Evolutionary conservation across 306 rosid species (phyloP).

Genomic region (Citrullus amarus): DNA sequence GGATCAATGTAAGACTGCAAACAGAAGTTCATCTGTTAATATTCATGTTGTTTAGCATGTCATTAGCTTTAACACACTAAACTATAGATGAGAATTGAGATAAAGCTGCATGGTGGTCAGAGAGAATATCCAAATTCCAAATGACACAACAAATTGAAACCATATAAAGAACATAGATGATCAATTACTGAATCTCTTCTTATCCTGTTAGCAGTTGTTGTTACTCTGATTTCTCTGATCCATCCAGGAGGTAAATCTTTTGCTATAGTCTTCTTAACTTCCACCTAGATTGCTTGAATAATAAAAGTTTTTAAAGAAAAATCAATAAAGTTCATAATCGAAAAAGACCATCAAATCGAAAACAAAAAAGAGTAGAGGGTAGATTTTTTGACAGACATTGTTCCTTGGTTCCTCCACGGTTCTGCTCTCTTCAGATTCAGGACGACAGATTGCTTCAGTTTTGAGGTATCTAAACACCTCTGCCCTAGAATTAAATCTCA

Average conservation of each 20-base stretch:
- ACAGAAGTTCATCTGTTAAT: conserved; percentile 6
- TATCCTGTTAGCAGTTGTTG: conserved; percentile 19
- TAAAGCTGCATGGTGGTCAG: not conserved
- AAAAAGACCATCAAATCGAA: not conserved
- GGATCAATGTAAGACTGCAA: conserved; percentile 63
- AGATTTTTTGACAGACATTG: conserved; percentile 42
- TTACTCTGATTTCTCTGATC: conserved; percentile 41
- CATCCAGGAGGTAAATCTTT: conserved; percentile 56
- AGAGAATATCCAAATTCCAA: not conserved
- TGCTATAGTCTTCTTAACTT: conserved; percentile 38
- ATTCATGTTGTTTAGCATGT: not conserved
- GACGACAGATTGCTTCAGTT: conserved; percentile 1
- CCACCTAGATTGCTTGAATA: conserved; percentile 56
- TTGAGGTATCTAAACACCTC: conserved; percentile 46
- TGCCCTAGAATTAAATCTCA: conserved; percentile 44
- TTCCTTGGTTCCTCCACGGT: conserved; percentile 22
- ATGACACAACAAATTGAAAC: not conserved
- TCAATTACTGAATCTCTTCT: conserved; percentile 50
- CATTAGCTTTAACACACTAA: not conserved
- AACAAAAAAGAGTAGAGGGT: conserved; percentile 8
- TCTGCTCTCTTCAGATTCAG: conserved; percentile 15
- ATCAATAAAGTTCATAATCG: conserved; percentile 15
- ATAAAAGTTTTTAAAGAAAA: conserved; percentile 23
- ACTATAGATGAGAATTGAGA: not conserved
- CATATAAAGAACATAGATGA: not conserved